These are phyloP conservation scores for Cordyceps javanica DNA, from an alignment of 2,329 filamentous ascomycete species.

Conservation along the genomic window DNA sequence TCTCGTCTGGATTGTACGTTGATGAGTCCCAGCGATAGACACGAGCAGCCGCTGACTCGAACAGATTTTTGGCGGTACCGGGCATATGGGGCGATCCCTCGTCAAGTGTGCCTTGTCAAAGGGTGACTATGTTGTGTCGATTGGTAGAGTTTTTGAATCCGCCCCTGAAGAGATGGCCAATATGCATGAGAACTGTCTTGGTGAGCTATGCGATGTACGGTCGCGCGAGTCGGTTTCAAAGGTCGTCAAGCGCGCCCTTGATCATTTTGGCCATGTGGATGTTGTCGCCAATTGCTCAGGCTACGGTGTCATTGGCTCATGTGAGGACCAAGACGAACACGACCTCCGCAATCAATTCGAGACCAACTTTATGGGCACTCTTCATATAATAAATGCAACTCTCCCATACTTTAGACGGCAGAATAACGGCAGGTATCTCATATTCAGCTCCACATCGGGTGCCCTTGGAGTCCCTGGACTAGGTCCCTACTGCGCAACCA, in stretches of 20 bases:
- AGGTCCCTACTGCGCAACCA: slow-evolving; percentile 92
- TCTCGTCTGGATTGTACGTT: slow-evolving; percentile 79
- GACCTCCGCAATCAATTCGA: slow-evolving; percentile 95
- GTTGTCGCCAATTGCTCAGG: slow-evolving; percentile 91
- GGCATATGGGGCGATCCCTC: slow-evolving; percentile 89
- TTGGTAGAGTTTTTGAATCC: slow-evolving; percentile 77
- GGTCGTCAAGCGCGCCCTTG: slow-evolving; percentile 64
- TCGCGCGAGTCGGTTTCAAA: slow-evolving; percentile 68
- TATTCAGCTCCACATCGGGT: slow-evolving; percentile 89
- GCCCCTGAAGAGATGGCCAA: slow-evolving; percentile 64
- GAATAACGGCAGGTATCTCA: slow-evolving; percentile 73
- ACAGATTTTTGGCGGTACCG: slow-evolving; percentile 90
- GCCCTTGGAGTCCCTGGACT: slow-evolving; percentile 89
- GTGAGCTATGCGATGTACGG: slow-evolving; percentile 84
- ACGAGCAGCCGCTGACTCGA: neutral
- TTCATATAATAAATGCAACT: slow-evolving; percentile 87
- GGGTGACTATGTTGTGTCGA: slow-evolving; percentile 78
- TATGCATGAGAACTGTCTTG: slow-evolving; percentile 67
- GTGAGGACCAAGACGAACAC: slow-evolving; percentile 93
- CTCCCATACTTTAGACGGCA: slow-evolving; percentile 81
- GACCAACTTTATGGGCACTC: slow-evolving; percentile 93
- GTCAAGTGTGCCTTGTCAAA: slow-evolving; percentile 75
- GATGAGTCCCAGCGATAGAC: neutral
- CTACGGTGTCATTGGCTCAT: slow-evolving; percentile 91
- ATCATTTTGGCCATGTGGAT: slow-evolving; percentile 75